Base-by-base conservation (phyloP, 2,329 filamentous ascomycete species). In the Fusarium tuaranense region DNA sequence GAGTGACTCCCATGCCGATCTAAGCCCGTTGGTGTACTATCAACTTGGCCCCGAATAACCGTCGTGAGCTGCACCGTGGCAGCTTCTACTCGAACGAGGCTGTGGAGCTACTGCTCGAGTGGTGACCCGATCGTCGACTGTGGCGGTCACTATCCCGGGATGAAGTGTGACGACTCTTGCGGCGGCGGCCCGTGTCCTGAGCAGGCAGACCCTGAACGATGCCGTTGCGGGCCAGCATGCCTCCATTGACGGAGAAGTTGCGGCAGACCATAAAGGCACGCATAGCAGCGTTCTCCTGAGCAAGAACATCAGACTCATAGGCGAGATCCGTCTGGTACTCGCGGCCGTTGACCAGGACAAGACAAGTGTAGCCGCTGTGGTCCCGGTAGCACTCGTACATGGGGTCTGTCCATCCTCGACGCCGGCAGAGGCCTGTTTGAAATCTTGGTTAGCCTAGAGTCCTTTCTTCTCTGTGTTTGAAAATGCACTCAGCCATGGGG, bases 221-320 rank as follows among this genome's bases (percentile, higher is more conserved):
- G 51, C 91, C 91, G 79, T 92, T 92, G 74, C 90, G 89, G 72
- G 90, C 91, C 73, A 92, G 87, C 95, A 97, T 98, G 82, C 96
- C 96, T 79, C 97, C 95, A 82, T 98, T 98, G 83, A 97, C 94
- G 66, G 95, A 97, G 86, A 98, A 98, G 88, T 98, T 98, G 75
- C 95, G 93, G 88, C 96, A 98, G 77, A 98, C 97, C 91, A 98
- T 96, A 85, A 98, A 98, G 68, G 96, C 96, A 72, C 95, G 93
- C 90, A 97, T 97, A 70, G 96, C 96, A 30, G 96, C 96, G 79
- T 96, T 97, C 83, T 98, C 95, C 81, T 95, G 94, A 57, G 96
- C 96, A 75, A 97, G 88, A 59, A 90, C 87, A 82, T 96, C 94
- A 72, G 93, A 94, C 82, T 94, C 92, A 85, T 97, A 97, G 74